Evolutionary conservation across 2,329 filamentous ascomycete genomes (phyloP), one percentile per base, ranked within the genome.

Genomic region (Penicillium oxalicum): DNA sequence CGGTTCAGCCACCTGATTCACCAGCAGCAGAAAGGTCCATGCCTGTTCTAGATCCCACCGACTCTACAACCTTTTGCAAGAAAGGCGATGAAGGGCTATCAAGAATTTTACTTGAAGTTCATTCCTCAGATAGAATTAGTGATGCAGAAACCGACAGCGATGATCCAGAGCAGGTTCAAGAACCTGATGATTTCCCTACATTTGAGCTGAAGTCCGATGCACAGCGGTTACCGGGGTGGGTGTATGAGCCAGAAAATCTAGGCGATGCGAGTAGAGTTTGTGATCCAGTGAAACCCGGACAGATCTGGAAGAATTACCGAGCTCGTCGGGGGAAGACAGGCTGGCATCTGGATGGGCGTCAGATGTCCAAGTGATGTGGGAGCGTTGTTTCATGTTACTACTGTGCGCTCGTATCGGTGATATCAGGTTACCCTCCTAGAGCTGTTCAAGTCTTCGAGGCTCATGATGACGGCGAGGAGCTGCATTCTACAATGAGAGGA

Each of bases 301-400:
- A 40, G 9, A 41, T 56, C 9, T n/a, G 41, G 11, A 47, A 36
- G 43, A 33, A 52, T 40, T 53, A 52, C 51, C 53, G 54, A 4
- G 53, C 56, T 9, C 37, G 40, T 3, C 27, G 42, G 9, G 13
- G 13, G 9, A 41, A 27, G 8, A 27, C 37, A 27, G 45, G 50
- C 37, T 39, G 42, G 25, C 45, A 44, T 41, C 4, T 41, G 26
- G 13, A 40, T 25, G 12, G 39, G 24, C 47, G 41, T 48, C n/a
- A n/a, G 33, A 13, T 4, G 18, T 47, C 29, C 6, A n/a, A 29
- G 12, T 33, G 26, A 9, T 32, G 13, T 12, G 25, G n/a, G 18
- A 7, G 27, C 29, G 4, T 40, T 2, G 9, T 9, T 29, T 40
- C 9, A 8, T 6, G 3, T 25, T 27, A 9, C 11, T 39, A 9